phyloP scores from a whole-genome alignment of 352 stramenopile genomes.

The Phytophthora brassicae region DNA sequence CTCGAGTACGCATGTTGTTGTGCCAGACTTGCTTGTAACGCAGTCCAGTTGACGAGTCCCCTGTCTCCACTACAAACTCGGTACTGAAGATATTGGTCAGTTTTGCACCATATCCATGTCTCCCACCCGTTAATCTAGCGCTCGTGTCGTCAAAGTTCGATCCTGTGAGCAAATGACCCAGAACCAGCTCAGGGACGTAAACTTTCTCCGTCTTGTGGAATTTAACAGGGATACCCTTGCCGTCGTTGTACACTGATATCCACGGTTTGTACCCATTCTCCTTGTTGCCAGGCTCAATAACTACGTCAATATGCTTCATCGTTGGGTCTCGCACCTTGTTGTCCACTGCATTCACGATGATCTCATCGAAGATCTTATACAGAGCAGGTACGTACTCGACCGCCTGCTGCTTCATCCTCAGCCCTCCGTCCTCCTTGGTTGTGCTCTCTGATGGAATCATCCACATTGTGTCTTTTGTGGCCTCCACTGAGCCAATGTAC shows the following conservation, averaged over 20 bases:
- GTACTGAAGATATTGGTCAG: conserved; percentile 99
- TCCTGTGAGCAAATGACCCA: conserved; percentile 98
- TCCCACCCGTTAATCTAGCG: conserved; percentile 96
- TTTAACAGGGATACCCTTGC: conserved; percentile 96
- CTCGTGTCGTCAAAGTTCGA: conserved; percentile 99
- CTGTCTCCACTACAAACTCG: conserved; percentile 98
- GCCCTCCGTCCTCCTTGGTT: conserved; percentile 24
- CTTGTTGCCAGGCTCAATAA: conserved; percentile 63
- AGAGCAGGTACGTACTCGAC: conserved; percentile 88
- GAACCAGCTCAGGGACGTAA: conserved; percentile 98
- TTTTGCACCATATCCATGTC: conserved; percentile 96
- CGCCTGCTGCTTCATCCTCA: conserved; percentile 69
- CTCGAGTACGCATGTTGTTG: conserved; percentile 96
- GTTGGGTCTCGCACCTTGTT: conserved; percentile 87
- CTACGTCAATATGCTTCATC: conserved; percentile 77
- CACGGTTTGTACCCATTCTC: conserved; percentile 61
- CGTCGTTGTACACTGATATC: conserved; percentile 99
- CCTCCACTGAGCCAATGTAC: conserved; percentile 91
- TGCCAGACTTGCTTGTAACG: conserved; percentile 92
- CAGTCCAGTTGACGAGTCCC: conserved; percentile 86
- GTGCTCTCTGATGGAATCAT: conserved; percentile 44
- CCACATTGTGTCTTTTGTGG: conserved; percentile 77
- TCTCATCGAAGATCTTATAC: conserved; percentile 99
- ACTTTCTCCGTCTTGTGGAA: conserved; percentile 96
- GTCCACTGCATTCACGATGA: conserved; percentile 99